Percentiles rank a stretch among this genome's conserved stretches.
phyloP scores from a whole-genome alignment of 176 grass and related monocot species.

The Zoysia pacifica region DNA sequence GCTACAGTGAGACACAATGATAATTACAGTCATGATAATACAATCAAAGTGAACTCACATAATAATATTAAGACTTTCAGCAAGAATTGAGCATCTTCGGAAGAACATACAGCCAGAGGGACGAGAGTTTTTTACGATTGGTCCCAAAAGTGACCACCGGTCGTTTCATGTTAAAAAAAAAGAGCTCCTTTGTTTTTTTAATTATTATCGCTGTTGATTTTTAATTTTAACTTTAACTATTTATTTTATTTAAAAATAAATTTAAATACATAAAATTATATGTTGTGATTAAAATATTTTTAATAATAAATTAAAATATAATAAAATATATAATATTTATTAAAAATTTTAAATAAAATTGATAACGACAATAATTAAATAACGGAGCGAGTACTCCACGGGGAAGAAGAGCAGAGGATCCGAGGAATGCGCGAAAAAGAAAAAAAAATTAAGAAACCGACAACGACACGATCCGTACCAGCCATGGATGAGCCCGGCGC shows the following conservation, averaged over 20 bases:
- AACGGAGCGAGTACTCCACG: background rate
- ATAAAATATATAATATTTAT: too few species aligned
- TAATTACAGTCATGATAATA: background rate
- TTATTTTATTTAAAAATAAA: too few species aligned
- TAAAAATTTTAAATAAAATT: too few species aligned
- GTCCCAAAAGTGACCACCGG: background rate
- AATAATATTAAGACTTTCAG: background rate
- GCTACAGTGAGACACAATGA: background rate
- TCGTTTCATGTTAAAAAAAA: background rate
- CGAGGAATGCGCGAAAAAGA: background rate
- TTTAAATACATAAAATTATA: too few species aligned
- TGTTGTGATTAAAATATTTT: too few species aligned
- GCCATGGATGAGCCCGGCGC: conserved; percentile 82
- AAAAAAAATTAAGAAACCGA: background rate
- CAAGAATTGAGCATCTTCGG: background rate
- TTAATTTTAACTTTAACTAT: too few species aligned
- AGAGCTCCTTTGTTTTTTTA: too few species aligned
- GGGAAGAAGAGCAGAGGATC: background rate
- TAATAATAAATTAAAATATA: too few species aligned
- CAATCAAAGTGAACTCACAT: background rate
- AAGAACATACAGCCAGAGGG: background rate
- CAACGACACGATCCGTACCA: conserved; percentile 46
- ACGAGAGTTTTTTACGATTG: background rate
- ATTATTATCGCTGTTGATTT: too few species aligned
- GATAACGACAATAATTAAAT: too few species aligned